These are phyloP conservation scores for Fusarium abutilonis DNA, from an alignment of 2,329 filamentous ascomycete genomes.

Conservation along the genomic window DNA sequence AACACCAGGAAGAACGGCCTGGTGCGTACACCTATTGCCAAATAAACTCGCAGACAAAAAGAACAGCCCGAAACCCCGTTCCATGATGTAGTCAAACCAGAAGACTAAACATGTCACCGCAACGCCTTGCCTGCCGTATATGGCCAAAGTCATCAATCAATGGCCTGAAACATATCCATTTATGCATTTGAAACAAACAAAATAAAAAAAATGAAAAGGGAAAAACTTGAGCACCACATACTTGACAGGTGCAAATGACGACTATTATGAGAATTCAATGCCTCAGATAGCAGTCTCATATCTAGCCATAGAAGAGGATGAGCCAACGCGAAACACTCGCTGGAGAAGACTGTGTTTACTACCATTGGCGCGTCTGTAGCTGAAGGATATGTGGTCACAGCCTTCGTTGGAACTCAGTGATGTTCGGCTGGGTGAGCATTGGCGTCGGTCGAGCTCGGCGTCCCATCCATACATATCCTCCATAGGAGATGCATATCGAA, in stretches of 20 bases:
- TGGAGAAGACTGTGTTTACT: constrained; percentile 41
- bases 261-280: too few species aligned
- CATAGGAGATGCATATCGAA: constrained; percentile 29
- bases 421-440: constrained; percentile 12
- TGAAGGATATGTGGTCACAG: constrained; percentile 33
- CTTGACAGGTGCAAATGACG: too few species aligned
- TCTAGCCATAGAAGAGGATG: constrained; percentile 31
- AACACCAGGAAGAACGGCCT: constrained; percentile 21
- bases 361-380: constrained; percentile 42
- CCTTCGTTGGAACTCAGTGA: constrained; percentile 23
- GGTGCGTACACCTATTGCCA: constrained; percentile 44
- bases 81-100: constrained; percentile 18
- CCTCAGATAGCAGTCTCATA: constrained; percentile 26
- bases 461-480: constrained; percentile 65
- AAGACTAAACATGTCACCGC: constrained; percentile 12
- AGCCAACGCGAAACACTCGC: constrained; percentile 41
- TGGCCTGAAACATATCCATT: constrained; percentile 28
- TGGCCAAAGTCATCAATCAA: constrained; percentile 29
- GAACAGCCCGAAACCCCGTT: constrained; percentile 8
- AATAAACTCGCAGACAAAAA: constrained; percentile 30
- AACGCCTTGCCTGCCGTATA: constrained; percentile 41
- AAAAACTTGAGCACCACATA: not conserved
- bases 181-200: constrained; percentile 28
- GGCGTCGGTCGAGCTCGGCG: constrained; percentile 51
- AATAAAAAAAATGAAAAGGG: constrained; percentile 8